Evolutionary conservation across 257 asterid genomes (phyloP), one percentile per base, ranked within the genome.

Genomic region (Rehmannia glutinosa): DNA sequence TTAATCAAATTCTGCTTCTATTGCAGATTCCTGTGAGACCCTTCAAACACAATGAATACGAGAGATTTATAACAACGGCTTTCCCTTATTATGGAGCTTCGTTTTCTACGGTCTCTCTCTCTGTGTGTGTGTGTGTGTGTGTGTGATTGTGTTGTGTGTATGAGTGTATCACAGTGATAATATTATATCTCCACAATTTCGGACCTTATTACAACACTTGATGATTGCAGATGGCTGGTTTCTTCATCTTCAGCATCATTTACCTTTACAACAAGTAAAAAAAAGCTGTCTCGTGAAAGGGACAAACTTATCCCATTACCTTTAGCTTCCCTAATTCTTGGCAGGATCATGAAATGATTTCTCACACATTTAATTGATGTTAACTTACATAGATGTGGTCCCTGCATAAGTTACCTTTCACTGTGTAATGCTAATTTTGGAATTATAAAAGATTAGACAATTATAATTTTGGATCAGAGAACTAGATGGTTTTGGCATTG

Each of bases 21-120:
- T 53, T 75, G 85, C 88, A 86, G 94, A 86, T 82, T 66, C 94
- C 90, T n/a, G 94, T 86, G 16, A 83, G 88, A 39, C 90, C 94
- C 20, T 86, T 80, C 82, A 79, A 75, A 62, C 94, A 86, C 67
- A 80, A 86, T 8, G 94, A 86, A 68, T 86, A 86, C 39, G 94
- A 86, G 59, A 82, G 94, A 71, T 86, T 86, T 61, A 78, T 84
- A 24, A 72, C 86, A 1, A 73, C 90, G 4, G 94, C 94, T 16
- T 84, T 80, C 55, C 94, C 94, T 12, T 86, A 86, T 79, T 86
- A 86, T 39, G 90, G 94, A 46, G 94, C 87, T 66, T 86, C 94
- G n/a, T 86, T 84, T 73, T 80, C 87, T 39, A 82, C 75, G 75
- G 90, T 86, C 54, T 36, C 33, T 0, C 32, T 25, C 4, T 11